Percentiles rank a stretch among this genome's conserved stretches.
phyloP scores from a whole-genome alignment of 2,329 filamentous ascomycete species.

The Thielaviopsis populi region DNA sequence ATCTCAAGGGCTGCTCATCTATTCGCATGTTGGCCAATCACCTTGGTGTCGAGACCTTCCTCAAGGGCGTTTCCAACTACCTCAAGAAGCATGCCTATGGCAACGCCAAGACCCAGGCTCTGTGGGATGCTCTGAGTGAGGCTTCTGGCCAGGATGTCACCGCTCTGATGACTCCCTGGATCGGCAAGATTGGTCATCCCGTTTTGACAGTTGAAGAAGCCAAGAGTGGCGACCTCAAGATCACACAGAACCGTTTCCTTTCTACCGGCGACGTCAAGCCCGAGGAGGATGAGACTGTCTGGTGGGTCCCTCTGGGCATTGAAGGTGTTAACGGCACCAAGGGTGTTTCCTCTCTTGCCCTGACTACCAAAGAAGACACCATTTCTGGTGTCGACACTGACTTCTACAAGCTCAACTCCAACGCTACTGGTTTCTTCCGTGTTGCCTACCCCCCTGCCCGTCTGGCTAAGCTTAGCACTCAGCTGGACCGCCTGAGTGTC shows the following conservation, averaged over 20 bases:
- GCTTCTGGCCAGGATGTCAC: slow-evolving; percentile 79
- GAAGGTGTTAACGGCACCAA: slow-evolving; percentile 56
- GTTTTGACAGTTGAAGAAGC: slow-evolving; percentile 77
- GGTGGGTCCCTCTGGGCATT: slow-evolving; percentile 88
- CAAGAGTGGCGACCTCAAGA: slow-evolving; percentile 62
- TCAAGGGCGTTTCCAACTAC: slow-evolving; percentile 80
- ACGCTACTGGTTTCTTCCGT: slow-evolving; percentile 77
- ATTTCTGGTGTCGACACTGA: slow-evolving; percentile 57
- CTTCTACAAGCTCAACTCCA: slow-evolving; percentile 90
- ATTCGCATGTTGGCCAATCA: slow-evolving; percentile 93
- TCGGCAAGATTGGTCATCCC: slow-evolving; percentile 87
- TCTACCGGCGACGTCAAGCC: slow-evolving; percentile 80
- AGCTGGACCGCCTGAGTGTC: slow-evolving; percentile 59
- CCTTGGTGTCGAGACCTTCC: slow-evolving; percentile 73
- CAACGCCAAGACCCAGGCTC: slow-evolving; percentile 78
- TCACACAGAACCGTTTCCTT: slow-evolving; percentile 81
- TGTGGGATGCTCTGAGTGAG: slow-evolving; percentile 79
- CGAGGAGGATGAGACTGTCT: slow-evolving; percentile 79
- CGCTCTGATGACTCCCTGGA: slow-evolving; percentile 85
- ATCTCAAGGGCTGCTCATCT: slow-evolving; percentile 88
- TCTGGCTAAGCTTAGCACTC: slow-evolving; percentile 62
- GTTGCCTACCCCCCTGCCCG: slow-evolving; percentile 84
- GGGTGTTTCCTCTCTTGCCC: slow-evolving; percentile 47
- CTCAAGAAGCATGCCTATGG: slow-evolving; percentile 77
- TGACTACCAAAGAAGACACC: slow-evolving; percentile 63